Conservation (phyloP, 1,284 basidiomycete genomes). For the Ceratobasidium sp. region DNA sequence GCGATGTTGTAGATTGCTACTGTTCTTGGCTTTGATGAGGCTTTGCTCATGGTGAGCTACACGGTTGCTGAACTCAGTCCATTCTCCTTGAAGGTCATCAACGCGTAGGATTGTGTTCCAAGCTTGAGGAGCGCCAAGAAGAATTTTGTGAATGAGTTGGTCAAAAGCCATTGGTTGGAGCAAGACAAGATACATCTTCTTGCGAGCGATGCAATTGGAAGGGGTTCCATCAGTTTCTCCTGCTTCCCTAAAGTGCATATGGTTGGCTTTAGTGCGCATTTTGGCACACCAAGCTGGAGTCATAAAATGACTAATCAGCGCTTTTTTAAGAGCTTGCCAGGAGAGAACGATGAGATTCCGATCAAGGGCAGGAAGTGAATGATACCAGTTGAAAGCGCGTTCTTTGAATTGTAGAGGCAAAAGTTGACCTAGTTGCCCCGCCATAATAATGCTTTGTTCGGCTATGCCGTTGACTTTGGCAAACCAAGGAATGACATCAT, state of each 20-base stretch:
- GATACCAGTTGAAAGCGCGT: neutral
- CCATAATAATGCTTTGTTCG: neutral
- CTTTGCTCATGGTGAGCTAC: slow-evolving; percentile 47
- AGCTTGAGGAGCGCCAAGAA: slow-evolving; percentile 51
- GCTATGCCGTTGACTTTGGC: neutral
- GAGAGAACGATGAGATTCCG: neutral
- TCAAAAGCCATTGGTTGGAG: neutral
- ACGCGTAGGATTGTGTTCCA: slow-evolving; percentile 52
- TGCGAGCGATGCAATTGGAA: slow-evolving; percentile 9
- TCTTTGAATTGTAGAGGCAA: neutral
- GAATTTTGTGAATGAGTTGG: slow-evolving; percentile 51
- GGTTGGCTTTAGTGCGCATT: neutral
- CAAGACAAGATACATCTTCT: slow-evolving; percentile 1
- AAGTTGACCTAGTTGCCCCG: neutral
- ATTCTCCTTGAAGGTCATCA: slow-evolving; percentile 41
- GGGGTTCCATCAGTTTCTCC: slow-evolving; percentile 1
- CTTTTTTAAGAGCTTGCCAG: slow-evolving; percentile 25
- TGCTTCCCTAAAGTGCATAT: neutral
- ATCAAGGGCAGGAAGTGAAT: neutral
- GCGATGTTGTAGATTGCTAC: slow-evolving; percentile 46
- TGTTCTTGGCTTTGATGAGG: slow-evolving; percentile 46
- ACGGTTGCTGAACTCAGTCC: slow-evolving; percentile 49
- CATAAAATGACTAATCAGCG: slow-evolving; percentile 18
- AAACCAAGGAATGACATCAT: neutral
- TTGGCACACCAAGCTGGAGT: neutral